Evolutionary conservation across 805 yeast species (phyloP).

Genomic region (Starmerella stellata): DNA sequence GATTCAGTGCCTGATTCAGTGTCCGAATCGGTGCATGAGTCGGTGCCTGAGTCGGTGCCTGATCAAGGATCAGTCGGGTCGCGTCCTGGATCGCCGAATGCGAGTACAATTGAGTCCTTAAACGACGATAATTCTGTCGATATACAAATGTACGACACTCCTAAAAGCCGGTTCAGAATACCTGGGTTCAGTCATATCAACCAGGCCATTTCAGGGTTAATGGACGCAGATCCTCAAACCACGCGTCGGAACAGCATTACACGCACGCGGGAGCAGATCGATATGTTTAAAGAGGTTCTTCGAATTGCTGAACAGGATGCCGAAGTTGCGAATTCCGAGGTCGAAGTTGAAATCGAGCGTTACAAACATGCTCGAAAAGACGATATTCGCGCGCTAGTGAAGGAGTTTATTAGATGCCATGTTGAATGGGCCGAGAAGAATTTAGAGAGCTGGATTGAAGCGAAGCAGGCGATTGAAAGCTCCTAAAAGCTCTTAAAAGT

Average conservation of each 20-base stretch:
- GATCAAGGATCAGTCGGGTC: slow-evolving; percentile 1
- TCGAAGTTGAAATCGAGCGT: slow-evolving; percentile 25
- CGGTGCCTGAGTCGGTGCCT: slow-evolving; percentile 4
- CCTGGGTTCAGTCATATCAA: slow-evolving; percentile 38
- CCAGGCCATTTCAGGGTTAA: slow-evolving; percentile 37
- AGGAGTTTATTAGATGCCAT: slow-evolving; percentile 37
- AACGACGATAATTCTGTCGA: not conserved
- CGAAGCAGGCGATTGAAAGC: slow-evolving; percentile 22
- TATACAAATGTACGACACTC: not conserved
- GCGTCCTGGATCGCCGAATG: not conserved
- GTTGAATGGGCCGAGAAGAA: slow-evolving; percentile 52
- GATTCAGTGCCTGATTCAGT: not conserved
- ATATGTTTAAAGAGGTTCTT: slow-evolving; percentile 34
- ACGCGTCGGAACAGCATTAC: slow-evolving; percentile 36
- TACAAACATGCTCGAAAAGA: slow-evolving; percentile 35
- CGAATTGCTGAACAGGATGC: slow-evolving; percentile 36
- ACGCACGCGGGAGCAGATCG: slow-evolving; percentile 30
- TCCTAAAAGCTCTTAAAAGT: too few relatives aligned
- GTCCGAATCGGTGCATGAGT: slow-evolving; percentile 3
- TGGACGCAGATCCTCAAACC: slow-evolving; percentile 50
- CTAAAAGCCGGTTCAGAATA: slow-evolving; percentile 17
- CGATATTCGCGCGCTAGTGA: slow-evolving; percentile 34
- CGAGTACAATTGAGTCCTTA: slow-evolving; percentile 4
- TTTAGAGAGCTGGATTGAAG: slow-evolving; percentile 48
- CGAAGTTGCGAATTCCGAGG: slow-evolving; percentile 31